These are phyloP conservation scores for Extremus antarcticus DNA, from an alignment of 495 filamentous ascomycete species.

Conservation along the genomic window DNA sequence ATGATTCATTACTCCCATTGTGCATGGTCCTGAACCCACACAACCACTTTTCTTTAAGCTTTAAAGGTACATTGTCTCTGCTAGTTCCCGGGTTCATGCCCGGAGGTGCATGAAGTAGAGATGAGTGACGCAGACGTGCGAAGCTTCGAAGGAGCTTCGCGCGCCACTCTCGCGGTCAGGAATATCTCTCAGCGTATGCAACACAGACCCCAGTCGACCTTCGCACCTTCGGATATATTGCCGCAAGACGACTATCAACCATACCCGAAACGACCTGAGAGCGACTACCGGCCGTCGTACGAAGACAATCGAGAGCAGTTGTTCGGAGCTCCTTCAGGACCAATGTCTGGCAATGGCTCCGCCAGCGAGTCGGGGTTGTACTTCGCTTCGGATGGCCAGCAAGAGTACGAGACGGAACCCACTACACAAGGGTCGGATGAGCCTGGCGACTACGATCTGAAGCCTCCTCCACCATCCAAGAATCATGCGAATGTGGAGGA, in stretches of 20 bases:
- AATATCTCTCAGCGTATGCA: not conserved
- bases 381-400: constrained; percentile 13
- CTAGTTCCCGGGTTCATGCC: not conserved
- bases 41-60: not conserved
- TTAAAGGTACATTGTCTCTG: not conserved
- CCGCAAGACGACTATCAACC: not conserved
- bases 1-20: not conserved
- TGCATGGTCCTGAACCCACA: not conserved
- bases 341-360: not conserved
- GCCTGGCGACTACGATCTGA: constrained; percentile 25
- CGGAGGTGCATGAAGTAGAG: not conserved
- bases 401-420: constrained; percentile 9
- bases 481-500: constrained; percentile 26
- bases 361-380: not conserved
- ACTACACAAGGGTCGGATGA: constrained; percentile 15
- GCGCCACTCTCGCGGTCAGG: not conserved
- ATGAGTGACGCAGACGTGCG: not conserved
- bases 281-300: not conserved
- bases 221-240: not conserved
- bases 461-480: constrained; percentile 25
- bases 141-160: not conserved
- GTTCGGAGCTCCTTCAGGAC: not conserved
- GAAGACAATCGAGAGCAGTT: not conserved
- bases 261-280: not conserved
- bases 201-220: not conserved